Conservation (phyloP, 1,139 yeast species). For the Sugiyamaella japonica region DNA sequence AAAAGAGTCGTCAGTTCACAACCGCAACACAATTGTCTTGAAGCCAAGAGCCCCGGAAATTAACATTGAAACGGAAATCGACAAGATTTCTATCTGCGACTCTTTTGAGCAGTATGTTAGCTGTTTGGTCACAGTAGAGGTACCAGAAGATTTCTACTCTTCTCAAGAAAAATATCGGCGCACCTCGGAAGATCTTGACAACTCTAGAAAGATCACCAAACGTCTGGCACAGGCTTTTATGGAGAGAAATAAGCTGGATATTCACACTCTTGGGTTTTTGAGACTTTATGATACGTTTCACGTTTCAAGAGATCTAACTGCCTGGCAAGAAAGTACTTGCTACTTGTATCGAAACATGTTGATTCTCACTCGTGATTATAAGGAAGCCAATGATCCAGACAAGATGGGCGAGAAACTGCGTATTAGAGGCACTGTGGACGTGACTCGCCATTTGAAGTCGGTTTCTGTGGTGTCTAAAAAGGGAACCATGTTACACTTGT, state of each 20-base stretch:
- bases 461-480: conserved; percentile 17
- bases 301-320: conserved; percentile 25
- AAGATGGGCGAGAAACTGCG: conserved; percentile 16
- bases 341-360: conserved; percentile 29
- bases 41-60: conserved; percentile 21
- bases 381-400: conserved; percentile 2
- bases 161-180: conserved; percentile 12
- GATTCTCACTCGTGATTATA: conserved; percentile 23
- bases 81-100: conserved; percentile 17
- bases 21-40: conserved; percentile 18
- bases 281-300: conserved; percentile 27
- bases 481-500: conserved; percentile 7
- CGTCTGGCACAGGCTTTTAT: conserved; percentile 20
- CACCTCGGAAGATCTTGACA: conserved; percentile 21
- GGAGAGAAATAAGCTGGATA: conserved; percentile 27
- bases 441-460: conserved; percentile 24
- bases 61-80: conserved; percentile 26
- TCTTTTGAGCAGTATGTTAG: conserved; percentile 17
- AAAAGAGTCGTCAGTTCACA: not conserved
- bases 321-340: conserved; percentile 31
- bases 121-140: conserved; percentile 24
- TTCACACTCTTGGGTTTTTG: conserved; percentile 26
- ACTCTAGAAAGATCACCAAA: conserved; percentile 13
- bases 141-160: conserved; percentile 20
- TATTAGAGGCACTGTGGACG: conserved; percentile 25